Base-by-base conservation (phyloP, 139 green algal genomes). In the Coelastrella sp. region DNA sequence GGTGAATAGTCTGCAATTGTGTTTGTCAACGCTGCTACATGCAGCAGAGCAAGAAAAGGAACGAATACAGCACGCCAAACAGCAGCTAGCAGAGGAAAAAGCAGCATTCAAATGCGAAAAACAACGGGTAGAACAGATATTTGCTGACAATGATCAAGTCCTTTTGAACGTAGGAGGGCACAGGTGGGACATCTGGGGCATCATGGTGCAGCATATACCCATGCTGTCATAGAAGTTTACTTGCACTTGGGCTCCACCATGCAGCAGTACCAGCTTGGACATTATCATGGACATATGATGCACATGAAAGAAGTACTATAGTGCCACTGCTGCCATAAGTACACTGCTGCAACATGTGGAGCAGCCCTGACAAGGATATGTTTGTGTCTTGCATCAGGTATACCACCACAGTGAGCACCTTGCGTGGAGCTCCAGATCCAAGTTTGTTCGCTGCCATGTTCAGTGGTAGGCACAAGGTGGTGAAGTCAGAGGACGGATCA, bases 361-460 rank as follows among this genome's bases (percentile, higher is more conserved):
- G 1, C 48, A 57, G 48, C 17, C 48, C 2, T 57, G 17, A 64
- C 17, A 64, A 21, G 19, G 30, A 57, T n/a, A 27, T 64, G 6
- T 64, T 21, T 64, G 53, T 57, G 17, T 9, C 4, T 64, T 19
- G 6, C 17, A 32, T 67, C 62, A 83, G 85, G 25, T 96, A 93
- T 88, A 93, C 89, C 9, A 96, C 93, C 59, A 94, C 89, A 2
- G 60, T 94, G 4, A 87, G 85, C 50, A 96, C 93, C n/a, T 69
- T 96, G 32, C 89, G 92, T 66, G 91, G 92, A 60, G 89, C 89
- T 8, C 90, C 93, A 59, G 60, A 63, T 6, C 91, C 91, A 25
- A 92, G 81, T 11, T 83, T 96, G 5, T 96, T 96, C 81, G 89
- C 77, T 23, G 93, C 93, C 63, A 96, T 96, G 93, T 96, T 96